phyloP scores from a whole-genome alignment of 441 rosid species.

The Dalechampia spathulata region DNA sequence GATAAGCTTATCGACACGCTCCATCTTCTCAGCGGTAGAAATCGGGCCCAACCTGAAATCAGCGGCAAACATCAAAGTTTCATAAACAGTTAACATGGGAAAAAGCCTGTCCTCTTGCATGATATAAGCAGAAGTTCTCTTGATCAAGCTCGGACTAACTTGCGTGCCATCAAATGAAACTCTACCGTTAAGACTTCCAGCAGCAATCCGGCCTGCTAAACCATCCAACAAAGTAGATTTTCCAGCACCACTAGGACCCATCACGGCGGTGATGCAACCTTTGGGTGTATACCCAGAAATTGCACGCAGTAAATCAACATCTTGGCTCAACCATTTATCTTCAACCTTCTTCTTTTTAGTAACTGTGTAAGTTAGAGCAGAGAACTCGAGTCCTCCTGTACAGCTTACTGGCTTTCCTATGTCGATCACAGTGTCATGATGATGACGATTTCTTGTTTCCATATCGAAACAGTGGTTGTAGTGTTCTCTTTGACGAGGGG shows the following conservation, averaged over 20 bases:
- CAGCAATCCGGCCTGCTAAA: slow-evolving; percentile 48
- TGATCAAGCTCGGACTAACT: slow-evolving; percentile 41
- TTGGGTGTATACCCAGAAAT: slow-evolving; percentile 66
- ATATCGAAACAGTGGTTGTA: neutral
- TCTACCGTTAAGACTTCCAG: slow-evolving; percentile 51
- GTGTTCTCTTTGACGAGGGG: neutral
- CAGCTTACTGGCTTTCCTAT: slow-evolving; percentile 29
- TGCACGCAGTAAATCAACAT: slow-evolving; percentile 41
- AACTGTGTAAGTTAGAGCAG: slow-evolving; percentile 50
- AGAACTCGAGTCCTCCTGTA: slow-evolving; percentile 51
- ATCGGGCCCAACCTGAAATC: slow-evolving; percentile 48
- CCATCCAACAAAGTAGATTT: slow-evolving; percentile 62
- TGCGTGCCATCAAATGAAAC: slow-evolving; percentile 45
- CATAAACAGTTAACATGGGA: slow-evolving; percentile 64
- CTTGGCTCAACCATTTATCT: slow-evolving; percentile 36
- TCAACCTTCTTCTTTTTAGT: slow-evolving; percentile 34
- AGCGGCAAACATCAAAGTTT: slow-evolving; percentile 59
- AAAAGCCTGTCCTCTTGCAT: slow-evolving; percentile 64
- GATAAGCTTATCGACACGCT: slow-evolving; percentile 45
- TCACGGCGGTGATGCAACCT: slow-evolving; percentile 58
- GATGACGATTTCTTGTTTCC: slow-evolving; percentile 22
- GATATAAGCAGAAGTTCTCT: slow-evolving; percentile 57
- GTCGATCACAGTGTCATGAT: slow-evolving; percentile 30
- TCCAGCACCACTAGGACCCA: slow-evolving; percentile 75
- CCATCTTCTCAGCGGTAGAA: slow-evolving; percentile 33